Evolutionary conservation across 2,329 filamentous ascomycete species (phyloP).

Genomic region (Hypomyces rosellus): DNA sequence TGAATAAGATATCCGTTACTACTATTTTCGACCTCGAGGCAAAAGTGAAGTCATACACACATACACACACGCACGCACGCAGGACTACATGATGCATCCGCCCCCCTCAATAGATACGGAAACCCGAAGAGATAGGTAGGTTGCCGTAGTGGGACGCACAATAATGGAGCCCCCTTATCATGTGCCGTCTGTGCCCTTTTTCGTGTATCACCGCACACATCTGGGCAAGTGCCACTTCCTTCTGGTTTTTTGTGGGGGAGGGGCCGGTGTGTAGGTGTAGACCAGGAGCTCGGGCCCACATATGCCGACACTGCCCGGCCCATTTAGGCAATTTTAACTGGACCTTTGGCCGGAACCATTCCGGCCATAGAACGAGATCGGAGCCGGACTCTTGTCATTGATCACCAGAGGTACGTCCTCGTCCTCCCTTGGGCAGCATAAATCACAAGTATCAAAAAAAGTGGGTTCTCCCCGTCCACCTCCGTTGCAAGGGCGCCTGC

Average conservation of each 20-base stretch:
- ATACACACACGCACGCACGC: too few relatives aligned
- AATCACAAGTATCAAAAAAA: constrained; percentile 2
- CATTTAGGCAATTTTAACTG: constrained; percentile 15
- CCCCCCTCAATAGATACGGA: too few relatives aligned
- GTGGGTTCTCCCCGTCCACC: constrained; percentile 4
- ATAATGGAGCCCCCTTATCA: background rate
- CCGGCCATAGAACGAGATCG: constrained; percentile 26
- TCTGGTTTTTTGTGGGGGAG: constrained; percentile 5
- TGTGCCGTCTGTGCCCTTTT: constrained; percentile 20
- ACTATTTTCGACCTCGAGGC: too few relatives aligned
- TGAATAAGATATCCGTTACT: too few relatives aligned
- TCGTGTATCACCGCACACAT: constrained; percentile 2
- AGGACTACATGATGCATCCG: too few relatives aligned
- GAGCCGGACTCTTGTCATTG: constrained; percentile 15
- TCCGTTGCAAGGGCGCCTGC: background rate
- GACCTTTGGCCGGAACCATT: constrained; percentile 27
- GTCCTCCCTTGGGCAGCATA: background rate
- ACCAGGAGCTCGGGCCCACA: constrained; percentile 9
- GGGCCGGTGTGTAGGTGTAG: constrained; percentile 3
- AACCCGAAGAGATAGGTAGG: too few relatives aligned
- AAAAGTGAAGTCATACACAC: too few relatives aligned
- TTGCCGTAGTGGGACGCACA: too few relatives aligned
- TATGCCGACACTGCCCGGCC: constrained; percentile 19
- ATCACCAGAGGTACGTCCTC: constrained; percentile 1
- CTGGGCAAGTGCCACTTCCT: background rate